A percentile compares a stretch with the other conserved stretches of the same genome.
Conservation (phyloP, 148 eudicot genomes). For the Chenopodium suecicum region DNA sequence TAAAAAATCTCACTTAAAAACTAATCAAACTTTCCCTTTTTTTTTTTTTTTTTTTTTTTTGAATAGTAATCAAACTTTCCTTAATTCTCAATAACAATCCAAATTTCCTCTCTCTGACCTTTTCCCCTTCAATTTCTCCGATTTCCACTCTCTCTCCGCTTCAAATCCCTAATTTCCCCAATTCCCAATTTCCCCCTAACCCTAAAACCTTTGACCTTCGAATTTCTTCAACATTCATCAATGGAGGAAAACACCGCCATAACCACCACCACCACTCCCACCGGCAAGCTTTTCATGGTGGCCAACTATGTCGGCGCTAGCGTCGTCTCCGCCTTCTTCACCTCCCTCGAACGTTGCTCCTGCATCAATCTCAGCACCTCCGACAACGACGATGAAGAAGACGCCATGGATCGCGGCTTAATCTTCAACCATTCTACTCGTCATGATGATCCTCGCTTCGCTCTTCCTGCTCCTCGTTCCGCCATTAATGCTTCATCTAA, state of each 20-base stretch:
- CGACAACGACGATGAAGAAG: conserved; percentile 57
- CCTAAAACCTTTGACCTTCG: neutral
- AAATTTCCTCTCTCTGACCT: neutral
- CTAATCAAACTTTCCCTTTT: neutral
- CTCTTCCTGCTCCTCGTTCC: conserved; percentile 31
- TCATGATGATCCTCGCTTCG: conserved; percentile 40
- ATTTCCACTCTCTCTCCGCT: conserved; percentile 7
- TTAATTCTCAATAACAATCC: neutral
- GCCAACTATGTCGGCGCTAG: conserved; percentile 69
- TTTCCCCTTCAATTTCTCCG: neutral
- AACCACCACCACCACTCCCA: conserved; percentile 12
- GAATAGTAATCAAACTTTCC: neutral
- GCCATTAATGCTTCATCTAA: conserved; percentile 17
- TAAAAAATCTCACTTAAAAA: too few species aligned
- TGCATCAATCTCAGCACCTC: conserved; percentile 64
- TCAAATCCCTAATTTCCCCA: conserved; percentile 16
- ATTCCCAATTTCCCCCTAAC: neutral
- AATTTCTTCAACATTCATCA: neutral
- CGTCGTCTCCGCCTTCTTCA: conserved; percentile 73
- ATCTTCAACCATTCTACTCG: conserved; percentile 45
- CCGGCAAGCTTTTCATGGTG: conserved; percentile 45
- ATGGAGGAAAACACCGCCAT: conserved; percentile 52
- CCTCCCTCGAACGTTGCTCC: conserved; percentile 66
- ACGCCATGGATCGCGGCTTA: conserved; percentile 62
- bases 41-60: too few species aligned